Conservation (phyloP, 805 yeast species). For the Ogataea paraovalis region DNA sequence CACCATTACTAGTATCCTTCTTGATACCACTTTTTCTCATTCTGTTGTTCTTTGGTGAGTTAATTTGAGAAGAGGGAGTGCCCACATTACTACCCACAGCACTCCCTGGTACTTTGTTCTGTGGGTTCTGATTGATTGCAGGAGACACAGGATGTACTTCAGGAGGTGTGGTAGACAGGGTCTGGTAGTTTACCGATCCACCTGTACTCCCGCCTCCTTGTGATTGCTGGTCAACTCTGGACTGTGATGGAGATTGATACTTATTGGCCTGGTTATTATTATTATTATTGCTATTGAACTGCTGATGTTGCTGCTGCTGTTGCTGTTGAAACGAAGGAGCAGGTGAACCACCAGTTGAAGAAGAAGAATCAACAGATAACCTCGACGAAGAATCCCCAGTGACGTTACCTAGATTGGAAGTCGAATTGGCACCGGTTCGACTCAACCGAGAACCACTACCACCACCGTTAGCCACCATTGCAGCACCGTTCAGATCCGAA, state of each 20-base stretch:
- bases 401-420: background rate
- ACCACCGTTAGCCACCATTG: conserved; percentile 1
- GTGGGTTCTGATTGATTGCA: background rate
- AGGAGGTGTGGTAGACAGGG: conserved; percentile 2
- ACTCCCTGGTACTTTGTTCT: conserved; percentile 1
- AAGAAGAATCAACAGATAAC: background rate
- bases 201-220: background rate
- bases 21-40: background rate
- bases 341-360: background rate
- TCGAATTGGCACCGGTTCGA: background rate
- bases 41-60: background rate
- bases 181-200: conserved; percentile 2
- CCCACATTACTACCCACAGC: background rate
- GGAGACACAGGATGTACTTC: conserved; percentile 10
- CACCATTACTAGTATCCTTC: background rate
- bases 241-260: background rate
- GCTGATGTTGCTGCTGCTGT: conserved; percentile 3
- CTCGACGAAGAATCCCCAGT: background rate
- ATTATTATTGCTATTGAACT: background rate
- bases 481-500: conserved; percentile 6
- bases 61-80: conserved; percentile 1
- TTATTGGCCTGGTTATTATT: too few species aligned
- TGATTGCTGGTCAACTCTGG: background rate
- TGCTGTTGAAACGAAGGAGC: background rate
- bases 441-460: background rate